These are phyloP conservation scores for Teunomyces cretensis DNA, from an alignment of 805 yeast genomes.

Conservation along the genomic window DNA sequence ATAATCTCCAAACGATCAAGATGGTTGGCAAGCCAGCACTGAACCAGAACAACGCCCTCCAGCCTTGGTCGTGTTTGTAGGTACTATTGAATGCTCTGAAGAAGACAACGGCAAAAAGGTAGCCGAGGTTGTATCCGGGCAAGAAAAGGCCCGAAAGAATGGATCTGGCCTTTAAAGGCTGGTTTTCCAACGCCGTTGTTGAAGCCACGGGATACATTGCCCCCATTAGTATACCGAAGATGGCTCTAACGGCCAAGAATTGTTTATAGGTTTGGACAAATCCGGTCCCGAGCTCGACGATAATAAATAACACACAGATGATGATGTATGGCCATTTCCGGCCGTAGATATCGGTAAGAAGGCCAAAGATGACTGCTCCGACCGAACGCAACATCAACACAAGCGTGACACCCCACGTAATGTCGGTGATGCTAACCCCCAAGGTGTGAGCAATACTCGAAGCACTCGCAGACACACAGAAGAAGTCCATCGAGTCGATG, in stretches of 20 bases:
- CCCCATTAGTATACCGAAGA: constrained; percentile 27
- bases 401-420: constrained; percentile 26
- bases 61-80: constrained; percentile 14
- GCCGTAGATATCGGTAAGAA: constrained; percentile 23
- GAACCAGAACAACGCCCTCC: constrained; percentile 28
- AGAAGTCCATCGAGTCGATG: constrained; percentile 25
- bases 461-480: constrained; percentile 21
- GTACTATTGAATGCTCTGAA: constrained; percentile 19
- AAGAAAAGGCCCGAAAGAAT: constrained; percentile 24
- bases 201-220: constrained; percentile 23
- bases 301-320: constrained; percentile 18
- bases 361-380: constrained; percentile 24
- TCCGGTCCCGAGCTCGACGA: constrained; percentile 24
- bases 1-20: constrained; percentile 20
- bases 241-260: constrained; percentile 23
- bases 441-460: constrained; percentile 18
- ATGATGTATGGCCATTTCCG: constrained; percentile 23
- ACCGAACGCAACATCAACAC: constrained; percentile 27
- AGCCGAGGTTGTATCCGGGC: constrained; percentile 27
- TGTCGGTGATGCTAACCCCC: constrained; percentile 14
- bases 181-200: constrained; percentile 21
- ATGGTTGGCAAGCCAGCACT: constrained; percentile 24
- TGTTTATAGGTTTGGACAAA: constrained; percentile 22
- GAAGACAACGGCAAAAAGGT: constrained; percentile 22
- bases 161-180: constrained; percentile 20